Conservation (phyloP, 2,329 filamentous ascomycete species). For the Colletotrichum liriopes region DNA sequence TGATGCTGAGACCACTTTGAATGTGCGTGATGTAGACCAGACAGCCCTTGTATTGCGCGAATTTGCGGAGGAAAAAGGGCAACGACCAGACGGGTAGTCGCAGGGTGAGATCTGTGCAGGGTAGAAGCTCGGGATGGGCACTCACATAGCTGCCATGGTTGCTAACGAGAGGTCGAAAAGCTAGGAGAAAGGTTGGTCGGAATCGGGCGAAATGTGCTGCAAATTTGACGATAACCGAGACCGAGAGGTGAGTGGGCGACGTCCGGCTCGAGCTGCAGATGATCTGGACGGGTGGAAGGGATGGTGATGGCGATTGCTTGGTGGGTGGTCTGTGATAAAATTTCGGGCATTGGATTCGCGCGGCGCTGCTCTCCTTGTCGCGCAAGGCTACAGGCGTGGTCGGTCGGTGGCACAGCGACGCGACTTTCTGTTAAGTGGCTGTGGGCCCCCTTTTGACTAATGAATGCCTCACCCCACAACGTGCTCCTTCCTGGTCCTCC, state of each 20-base stretch:
- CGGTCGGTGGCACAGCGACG: slow-evolving; percentile 40
- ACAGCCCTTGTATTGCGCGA: slow-evolving; percentile 48
- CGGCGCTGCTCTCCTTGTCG: slow-evolving; percentile 33
- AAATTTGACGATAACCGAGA: background rate
- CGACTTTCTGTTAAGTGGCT: slow-evolving; percentile 42
- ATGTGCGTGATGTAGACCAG: background rate
- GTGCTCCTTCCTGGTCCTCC: background rate
- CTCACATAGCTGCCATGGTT: slow-evolving; percentile 44
- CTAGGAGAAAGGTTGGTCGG: background rate
- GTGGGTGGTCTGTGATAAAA: slow-evolving; percentile 37
- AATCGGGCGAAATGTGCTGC: background rate
- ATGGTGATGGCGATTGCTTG: slow-evolving; percentile 20
- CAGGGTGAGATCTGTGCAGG: slow-evolving; percentile 10
- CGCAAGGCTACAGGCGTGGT: slow-evolving; percentile 33
- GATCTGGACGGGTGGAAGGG: slow-evolving; percentile 8
- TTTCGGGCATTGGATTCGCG: slow-evolving; percentile 36
- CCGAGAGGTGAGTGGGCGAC: background rate
- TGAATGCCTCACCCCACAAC: background rate
- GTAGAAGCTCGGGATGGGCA: slow-evolving; percentile 2
- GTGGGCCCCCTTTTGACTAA: slow-evolving; percentile 10
- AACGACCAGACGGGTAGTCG: background rate
- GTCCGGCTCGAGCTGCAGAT: slow-evolving; percentile 18
- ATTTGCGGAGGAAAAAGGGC: slow-evolving; percentile 41
- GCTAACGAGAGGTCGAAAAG: slow-evolving; percentile 13
- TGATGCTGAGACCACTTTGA: background rate